A percentile compares a stretch with the other conserved stretches of the same genome.
phyloP scores from a whole-genome alignment of 176 grass and related monocot species.

The Aechmea fasciata region DNA sequence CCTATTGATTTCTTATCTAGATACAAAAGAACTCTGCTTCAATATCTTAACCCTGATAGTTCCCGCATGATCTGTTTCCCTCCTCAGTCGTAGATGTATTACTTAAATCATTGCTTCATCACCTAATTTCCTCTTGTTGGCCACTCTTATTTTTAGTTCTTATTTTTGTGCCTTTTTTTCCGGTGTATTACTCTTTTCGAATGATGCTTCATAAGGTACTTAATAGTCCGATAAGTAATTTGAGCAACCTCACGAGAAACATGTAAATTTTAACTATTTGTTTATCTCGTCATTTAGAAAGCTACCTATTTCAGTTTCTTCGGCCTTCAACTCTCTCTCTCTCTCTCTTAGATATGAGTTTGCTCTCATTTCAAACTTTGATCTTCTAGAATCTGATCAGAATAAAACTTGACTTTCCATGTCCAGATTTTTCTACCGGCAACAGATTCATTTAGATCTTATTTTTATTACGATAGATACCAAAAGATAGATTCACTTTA shows the following conservation, averaged over 20 bases:
- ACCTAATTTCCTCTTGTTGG: conserved; percentile 13
- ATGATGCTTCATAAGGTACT: too few species aligned
- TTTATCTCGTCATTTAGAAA: too few species aligned
- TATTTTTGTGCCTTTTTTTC: not conserved
- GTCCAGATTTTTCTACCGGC: not conserved
- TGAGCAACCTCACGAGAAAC: too few species aligned
- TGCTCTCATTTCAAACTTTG: too few species aligned
- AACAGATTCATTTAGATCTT: not conserved
- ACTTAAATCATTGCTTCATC: conserved; percentile 25
- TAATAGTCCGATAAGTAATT: too few species aligned
- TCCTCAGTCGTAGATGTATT: conserved; percentile 27
- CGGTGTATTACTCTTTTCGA: not conserved
- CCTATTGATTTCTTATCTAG: not conserved
- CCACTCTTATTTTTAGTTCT: conserved; percentile 10
- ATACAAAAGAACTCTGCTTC: too few species aligned
- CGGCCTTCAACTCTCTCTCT: too few species aligned
- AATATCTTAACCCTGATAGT: not conserved
- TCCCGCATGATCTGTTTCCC: conserved; percentile 25
- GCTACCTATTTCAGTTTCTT: too few species aligned
- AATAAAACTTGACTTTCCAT: not conserved
- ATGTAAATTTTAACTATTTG: too few species aligned
- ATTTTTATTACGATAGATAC: not conserved
- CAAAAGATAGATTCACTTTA: not conserved
- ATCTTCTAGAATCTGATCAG: not conserved
- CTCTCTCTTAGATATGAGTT: too few species aligned